Base-by-base conservation (phyloP, 2,329 filamentous ascomycete genomes). In the Sporothrix euskadiensis region DNA sequence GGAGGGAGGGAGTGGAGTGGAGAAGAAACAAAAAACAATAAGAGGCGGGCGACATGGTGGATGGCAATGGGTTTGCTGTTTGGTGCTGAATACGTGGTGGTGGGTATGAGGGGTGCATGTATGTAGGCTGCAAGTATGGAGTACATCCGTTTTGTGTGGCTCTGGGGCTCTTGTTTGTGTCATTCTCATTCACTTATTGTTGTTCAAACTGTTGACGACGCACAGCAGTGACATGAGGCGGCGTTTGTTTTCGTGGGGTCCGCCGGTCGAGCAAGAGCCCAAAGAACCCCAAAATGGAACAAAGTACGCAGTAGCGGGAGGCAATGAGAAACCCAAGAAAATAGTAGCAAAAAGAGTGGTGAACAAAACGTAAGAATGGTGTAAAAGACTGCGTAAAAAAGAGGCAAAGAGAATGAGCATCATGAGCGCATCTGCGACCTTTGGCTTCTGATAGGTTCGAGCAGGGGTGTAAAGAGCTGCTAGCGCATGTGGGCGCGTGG, bases 401-500 rank as follows among this genome's bases (percentile, higher is more conserved):
- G 35, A 35, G 2, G 16, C 16, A 35, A 49, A 22, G n/a, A 30
- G 30, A 71, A 65, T 47, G 41, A 19, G 26, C 16, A 49, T 35
- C 30, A 71, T 9, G 30, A 52, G 30, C 22, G 39, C 16, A 63
- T 52, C 39, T 70, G n/a, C 30, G 22, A 39, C 72, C 63, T 71
- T 47, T 65, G 35, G 19, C 4, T 19, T 22, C 52, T 73, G 63
- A 73, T 73, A 69, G 71, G 71, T 54, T 49, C 9, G 9, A 35
- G 19, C 63, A 69, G 71, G 61, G 71, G 71, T 47, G 71, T 47
- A 32, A 52, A 52, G 52, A 61, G 63, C 14, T 61, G 52, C 44
- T 68, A 54, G 71, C 71, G 71, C 63, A 65, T n/a, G 63, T 59
- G 52, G 63, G 49, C 49, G 71, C 61, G 63, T 30, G 52, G 70